A percentile compares a stretch with the other conserved stretches of the same genome.
Evolutionary conservation across 768 basidiomycete species (phyloP).

Genomic region (Russula vinacea): DNA sequence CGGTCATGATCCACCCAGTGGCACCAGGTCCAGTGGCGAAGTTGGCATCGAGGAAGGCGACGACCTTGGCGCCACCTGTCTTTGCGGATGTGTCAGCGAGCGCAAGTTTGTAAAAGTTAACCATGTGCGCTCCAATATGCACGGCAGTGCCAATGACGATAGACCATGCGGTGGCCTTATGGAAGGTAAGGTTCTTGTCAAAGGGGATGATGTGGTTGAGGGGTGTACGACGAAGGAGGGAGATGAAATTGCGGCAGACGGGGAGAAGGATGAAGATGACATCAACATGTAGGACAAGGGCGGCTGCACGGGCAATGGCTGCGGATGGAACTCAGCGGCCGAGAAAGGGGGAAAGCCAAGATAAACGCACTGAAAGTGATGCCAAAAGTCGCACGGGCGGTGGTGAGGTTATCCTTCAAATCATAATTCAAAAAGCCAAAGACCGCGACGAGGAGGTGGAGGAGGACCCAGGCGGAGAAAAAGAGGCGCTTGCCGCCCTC

Average conservation of each 20-base stretch:
- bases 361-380: slow-evolving; percentile 63
- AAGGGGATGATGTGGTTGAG: slow-evolving; percentile 87
- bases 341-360: background rate
- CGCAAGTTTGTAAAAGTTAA: slow-evolving; percentile 74
- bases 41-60: slow-evolving; percentile 74
- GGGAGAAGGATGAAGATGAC: slow-evolving; percentile 92
- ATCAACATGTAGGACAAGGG: slow-evolving; percentile 90
- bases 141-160: slow-evolving; percentile 75
- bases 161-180: slow-evolving; percentile 88
- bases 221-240: slow-evolving; percentile 79
- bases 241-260: slow-evolving; percentile 93
- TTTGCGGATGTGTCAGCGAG: slow-evolving; percentile 51
- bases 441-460: slow-evolving; percentile 72
- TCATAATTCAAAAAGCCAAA: slow-evolving; percentile 80
- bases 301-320: slow-evolving; percentile 87
- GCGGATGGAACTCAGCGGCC: background rate
- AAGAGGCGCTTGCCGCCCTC: slow-evolving; percentile 80
- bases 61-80: slow-evolving; percentile 52
- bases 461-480: slow-evolving; percentile 75
- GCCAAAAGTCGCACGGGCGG: slow-evolving; percentile 70
- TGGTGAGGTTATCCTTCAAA: slow-evolving; percentile 69
- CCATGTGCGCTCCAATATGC: slow-evolving; percentile 82
- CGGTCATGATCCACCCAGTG: slow-evolving; percentile 89
- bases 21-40: slow-evolving; percentile 78
- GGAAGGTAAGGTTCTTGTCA: slow-evolving; percentile 89